These are phyloP conservation scores for Elasticomyces elasticus DNA, from an alignment of 495 filamentous ascomycete genomes.

Conservation along the genomic window DNA sequence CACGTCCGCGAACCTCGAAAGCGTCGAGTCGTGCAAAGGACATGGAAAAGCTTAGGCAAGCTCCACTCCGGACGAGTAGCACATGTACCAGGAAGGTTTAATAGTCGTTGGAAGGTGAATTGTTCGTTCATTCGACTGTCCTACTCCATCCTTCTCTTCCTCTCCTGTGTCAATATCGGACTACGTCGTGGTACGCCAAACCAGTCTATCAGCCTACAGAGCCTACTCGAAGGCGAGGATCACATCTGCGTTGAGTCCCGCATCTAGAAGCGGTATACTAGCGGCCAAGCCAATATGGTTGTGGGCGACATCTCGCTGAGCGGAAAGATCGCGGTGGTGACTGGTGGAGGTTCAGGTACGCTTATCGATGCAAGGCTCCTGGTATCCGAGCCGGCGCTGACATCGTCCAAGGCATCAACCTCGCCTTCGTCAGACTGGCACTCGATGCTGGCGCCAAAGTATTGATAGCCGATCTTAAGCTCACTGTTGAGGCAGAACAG, in stretches of 20 bases:
- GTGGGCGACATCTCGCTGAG: constrained; percentile 13
- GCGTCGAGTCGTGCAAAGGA: no score
- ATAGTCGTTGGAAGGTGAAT: no score
- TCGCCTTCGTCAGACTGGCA: constrained; percentile 27
- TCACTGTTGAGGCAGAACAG: constrained; percentile 23
- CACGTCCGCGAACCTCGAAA: no score
- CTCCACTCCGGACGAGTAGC: no score
- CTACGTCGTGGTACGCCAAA: no score
- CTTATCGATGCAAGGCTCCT: not conserved
- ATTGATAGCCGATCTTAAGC: constrained; percentile 29
- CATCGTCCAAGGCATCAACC: constrained; percentile 21
- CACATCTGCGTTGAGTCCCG: not conserved
- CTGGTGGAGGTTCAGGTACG: constrained; percentile 32
- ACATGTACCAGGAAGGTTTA: no score
- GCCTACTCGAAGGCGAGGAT: no score
- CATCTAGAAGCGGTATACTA: not conserved
- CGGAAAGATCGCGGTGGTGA: constrained; percentile 12
- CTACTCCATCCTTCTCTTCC: no score
- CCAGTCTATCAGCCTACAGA: no score
- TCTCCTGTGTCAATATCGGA: no score
- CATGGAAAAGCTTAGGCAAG: no score
- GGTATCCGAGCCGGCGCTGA: not conserved
- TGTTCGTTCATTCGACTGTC: no score
- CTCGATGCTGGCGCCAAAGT: constrained; percentile 22
- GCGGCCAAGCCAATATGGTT: not conserved